Base-by-base conservation (phyloP, 352 stramenopile species). In the Plasmopara viticola region DNA sequence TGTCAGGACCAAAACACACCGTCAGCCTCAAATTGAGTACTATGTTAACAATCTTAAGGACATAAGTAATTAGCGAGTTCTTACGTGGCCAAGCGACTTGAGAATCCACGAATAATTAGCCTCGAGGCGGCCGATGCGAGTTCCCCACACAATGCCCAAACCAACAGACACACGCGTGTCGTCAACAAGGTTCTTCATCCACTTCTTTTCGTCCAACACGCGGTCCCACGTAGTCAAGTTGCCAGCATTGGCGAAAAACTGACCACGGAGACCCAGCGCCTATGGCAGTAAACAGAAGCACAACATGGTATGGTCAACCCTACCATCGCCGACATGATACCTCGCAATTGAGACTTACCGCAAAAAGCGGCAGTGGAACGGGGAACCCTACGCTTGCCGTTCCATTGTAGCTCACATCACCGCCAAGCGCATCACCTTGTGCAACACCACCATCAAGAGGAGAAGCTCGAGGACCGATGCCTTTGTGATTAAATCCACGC, bases 81-180 rank as follows among this genome's bases (percentile, higher is more conserved):
- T 56, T 84, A 94, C 83, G 53, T 90, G 70, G 14, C 68, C 54
- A 49, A 90, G 69, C 25, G 84, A 74, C 64, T 90, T 92, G 48
- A 95, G 66, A 47, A 95, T 86, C 80, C 84, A 95, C 67, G 84
- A 95, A 56, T 95, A 95, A 66, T 94, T 95, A 53, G 86, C 86
- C 78, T 95, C 86, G 49, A 95, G 83, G 44, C 86, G 84, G 18
- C 86, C 86, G 51, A 95, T 82, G 35, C 71, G 74, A 20, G 86
- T 94, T 51, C 79, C 83, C 71, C 86, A 91, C 51, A 95, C 86
- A 57, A 96, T 72, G 5, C 87, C 89, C 48, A 94, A 56, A 28
- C 89, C 89, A 9, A 95, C 74, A 6, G 87, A 82, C 30, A 93
- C 72, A 40, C 89, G 81, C 30, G 85, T 94, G 63, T 96, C 89